Evolutionary conservation across 768 basidiomycete genomes (phyloP).

Genomic region (Macrocybe gigantea): DNA sequence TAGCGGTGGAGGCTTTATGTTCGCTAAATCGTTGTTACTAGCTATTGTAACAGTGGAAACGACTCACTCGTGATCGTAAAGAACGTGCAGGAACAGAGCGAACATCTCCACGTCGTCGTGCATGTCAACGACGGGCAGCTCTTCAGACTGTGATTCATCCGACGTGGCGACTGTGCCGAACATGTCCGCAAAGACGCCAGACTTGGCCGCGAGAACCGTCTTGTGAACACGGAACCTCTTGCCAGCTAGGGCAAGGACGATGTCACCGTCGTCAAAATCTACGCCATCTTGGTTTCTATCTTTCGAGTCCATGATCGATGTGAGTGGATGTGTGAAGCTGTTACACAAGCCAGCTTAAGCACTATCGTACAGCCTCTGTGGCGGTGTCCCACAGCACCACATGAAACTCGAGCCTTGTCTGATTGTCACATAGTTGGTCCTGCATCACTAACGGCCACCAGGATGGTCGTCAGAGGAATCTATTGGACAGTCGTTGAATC

Average conservation of each 20-base stretch:
- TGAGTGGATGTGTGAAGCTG: no score
- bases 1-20: slow-evolving; percentile 4
- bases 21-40: neutral
- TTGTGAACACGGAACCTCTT: slow-evolving; percentile 5
- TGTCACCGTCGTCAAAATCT: slow-evolving; percentile 5
- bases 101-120: slow-evolving; percentile 6
- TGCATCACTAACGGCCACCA: no score
- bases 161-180: slow-evolving; percentile 1
- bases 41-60: neutral
- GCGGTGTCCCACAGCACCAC: no score
- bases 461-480: no score
- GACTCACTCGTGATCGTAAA: slow-evolving; percentile 6
- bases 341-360: no score
- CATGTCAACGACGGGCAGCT: slow-evolving; percentile 2
- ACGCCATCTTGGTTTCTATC: no score
- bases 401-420: no score
- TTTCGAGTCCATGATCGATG: no score
- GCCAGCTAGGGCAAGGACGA: slow-evolving; percentile 1
- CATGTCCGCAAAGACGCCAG: slow-evolving; percentile 6
- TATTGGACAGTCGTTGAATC: no score
- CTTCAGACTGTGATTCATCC: neutral
- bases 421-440: no score
- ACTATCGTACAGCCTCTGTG: no score
- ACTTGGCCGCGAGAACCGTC: slow-evolving; percentile 3
- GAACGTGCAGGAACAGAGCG: slow-evolving; percentile 6